Evolutionary conservation across 139 green algal genomes (phyloP), one percentile per base, ranked within the genome.

Genomic region (Chlamydomonas eustigma): DNA sequence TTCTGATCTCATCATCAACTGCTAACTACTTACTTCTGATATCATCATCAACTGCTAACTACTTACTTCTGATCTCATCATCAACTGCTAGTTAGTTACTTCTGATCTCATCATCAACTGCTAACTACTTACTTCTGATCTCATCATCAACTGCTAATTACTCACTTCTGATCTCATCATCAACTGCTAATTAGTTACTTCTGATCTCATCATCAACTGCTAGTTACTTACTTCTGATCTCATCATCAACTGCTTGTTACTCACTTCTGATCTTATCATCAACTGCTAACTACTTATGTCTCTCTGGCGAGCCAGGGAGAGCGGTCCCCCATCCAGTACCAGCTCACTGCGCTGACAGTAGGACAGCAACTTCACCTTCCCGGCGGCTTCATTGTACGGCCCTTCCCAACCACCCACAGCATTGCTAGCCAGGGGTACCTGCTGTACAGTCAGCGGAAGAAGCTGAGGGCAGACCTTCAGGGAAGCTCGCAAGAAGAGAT

Each of bases 371-470:
- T 84, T 2, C 18, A 75, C 36, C 75, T 93, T 51, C 71, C 76
- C 31, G 83, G 75, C 39, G 83, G 84, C 65, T 82, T 81, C 64
- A 69, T 89, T 0, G 84, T 88, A 32, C 71, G 86, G 33, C 74
- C 86, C 22, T 95, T 96, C 73, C n/a, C 51, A 2, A 95, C 90
- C 33, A 83, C 79, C 0, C 92, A 96, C 76, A 78, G 79, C 2
- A 79, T 95, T 8, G 75, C 85, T 1, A 90, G 84, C 22, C 91
- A 95, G 83, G 87, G 24, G 12, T 58, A 58, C 44, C 44, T 58
- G 12, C 12, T 58, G 12, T 58, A 58, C 44, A 84, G 74, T 3
- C 72, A 81, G 28, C 85, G 85, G 22, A 85, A 89, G 32, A 97
- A 95, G 81, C 86, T 97, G 3, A 87, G 85, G 72, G 34, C 78